Percentiles rank a stretch among this genome's conserved stretches.
Conservation (phyloP, 768 basidiomycete species). For the Kwoniella dendrophila region DNA sequence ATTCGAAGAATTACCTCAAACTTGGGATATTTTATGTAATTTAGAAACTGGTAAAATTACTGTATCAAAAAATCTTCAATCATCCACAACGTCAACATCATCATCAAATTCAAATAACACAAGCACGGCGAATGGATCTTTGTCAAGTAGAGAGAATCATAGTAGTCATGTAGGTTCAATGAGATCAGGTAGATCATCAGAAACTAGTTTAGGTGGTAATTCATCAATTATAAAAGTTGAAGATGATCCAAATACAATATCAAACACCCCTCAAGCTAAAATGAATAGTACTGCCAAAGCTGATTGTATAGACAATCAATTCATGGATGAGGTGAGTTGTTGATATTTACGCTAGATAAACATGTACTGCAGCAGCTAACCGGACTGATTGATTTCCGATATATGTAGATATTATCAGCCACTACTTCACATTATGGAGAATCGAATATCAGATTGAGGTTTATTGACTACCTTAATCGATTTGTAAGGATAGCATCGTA, state of each 20-base stretch:
- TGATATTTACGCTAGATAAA: too few species aligned
- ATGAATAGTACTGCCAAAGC: slow-evolving; percentile 58
- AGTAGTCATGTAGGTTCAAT: slow-evolving; percentile 19
- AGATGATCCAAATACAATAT: slow-evolving; percentile 23
- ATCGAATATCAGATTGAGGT: slow-evolving; percentile 78
- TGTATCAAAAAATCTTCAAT: slow-evolving; percentile 77
- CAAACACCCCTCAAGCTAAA: slow-evolving; percentile 31
- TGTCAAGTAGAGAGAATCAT: neutral
- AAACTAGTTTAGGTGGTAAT: slow-evolving; percentile 56
- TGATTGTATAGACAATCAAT: slow-evolving; percentile 72
- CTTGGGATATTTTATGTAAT: slow-evolving; percentile 93
- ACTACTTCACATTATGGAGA: slow-evolving; percentile 94
- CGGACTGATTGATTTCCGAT: neutral
- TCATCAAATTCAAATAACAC: too few species aligned
- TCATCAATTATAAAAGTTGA: slow-evolving; percentile 58
- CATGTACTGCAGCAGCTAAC: neutral
- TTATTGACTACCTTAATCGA: slow-evolving; percentile 82
- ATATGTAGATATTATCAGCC: slow-evolving; percentile 71
- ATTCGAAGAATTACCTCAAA: slow-evolving; percentile 75
- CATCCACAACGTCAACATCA: neutral
- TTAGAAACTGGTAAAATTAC: slow-evolving; percentile 82
- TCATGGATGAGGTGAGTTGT: slow-evolving; percentile 86
- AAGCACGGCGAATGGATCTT: neutral
- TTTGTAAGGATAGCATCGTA: slow-evolving; percentile 87
- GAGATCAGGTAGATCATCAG: slow-evolving; percentile 28